Percentiles rank a stretch among this genome's conserved stretches.
These are phyloP conservation scores for Ambrosiella xylebori DNA, from an alignment of 2,329 filamentous ascomycete genomes.

Conservation along the genomic window DNA sequence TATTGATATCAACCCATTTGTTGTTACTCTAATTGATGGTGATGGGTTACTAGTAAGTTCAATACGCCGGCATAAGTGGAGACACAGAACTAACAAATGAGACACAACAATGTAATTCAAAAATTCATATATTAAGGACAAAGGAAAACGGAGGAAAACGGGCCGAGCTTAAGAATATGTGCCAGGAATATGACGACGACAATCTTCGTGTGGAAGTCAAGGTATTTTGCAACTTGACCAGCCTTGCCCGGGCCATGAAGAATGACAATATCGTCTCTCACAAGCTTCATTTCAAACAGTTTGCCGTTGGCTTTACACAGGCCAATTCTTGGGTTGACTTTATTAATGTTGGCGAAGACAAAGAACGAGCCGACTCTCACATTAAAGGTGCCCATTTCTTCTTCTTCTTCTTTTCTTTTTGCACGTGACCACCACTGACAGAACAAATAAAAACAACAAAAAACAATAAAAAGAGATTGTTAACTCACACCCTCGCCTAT, in stretches of 20 bases:
- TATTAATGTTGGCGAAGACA: constrained; percentile 42
- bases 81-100: not conserved
- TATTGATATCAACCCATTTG: constrained; percentile 38
- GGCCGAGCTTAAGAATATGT: constrained; percentile 32
- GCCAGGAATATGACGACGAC: constrained; percentile 22
- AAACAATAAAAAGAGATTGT: not conserved
- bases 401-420: not conserved
- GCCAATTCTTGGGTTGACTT: constrained; percentile 43
- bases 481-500: not conserved
- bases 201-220: constrained; percentile 38
- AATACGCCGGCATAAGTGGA: not conserved
- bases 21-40: constrained; percentile 44
- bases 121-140: constrained; percentile 34
- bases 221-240: constrained; percentile 36
- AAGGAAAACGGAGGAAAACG: constrained; percentile 37
- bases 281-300: constrained; percentile 34
- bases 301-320: constrained; percentile 42
- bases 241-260: constrained; percentile 32
- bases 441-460: not conserved
- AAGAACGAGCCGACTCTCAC: constrained; percentile 35
- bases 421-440: not conserved
- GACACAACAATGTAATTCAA: constrained; percentile 31
- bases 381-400: not conserved
- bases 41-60: constrained; percentile 38
- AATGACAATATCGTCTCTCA: constrained; percentile 29